Conservation (phyloP, 2,329 filamentous ascomycete genomes). For the Dactylellina cionopaga region DNA sequence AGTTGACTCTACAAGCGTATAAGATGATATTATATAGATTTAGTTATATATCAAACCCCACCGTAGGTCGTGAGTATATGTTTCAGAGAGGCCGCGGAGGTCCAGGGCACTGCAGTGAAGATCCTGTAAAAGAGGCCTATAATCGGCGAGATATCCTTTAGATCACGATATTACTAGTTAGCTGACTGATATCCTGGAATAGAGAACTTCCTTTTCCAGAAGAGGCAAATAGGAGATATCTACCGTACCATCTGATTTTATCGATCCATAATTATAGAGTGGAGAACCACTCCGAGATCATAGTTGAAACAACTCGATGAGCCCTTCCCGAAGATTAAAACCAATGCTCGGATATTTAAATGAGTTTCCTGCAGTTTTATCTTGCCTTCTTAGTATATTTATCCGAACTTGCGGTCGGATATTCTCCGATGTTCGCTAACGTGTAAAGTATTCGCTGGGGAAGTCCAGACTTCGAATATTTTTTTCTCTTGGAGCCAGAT, state of each 20-base stretch:
- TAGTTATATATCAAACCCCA: background rate
- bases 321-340: background rate
- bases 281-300: too few relatives aligned
- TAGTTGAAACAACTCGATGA: conserved; percentile 4
- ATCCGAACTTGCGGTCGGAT: conserved; percentile 11
- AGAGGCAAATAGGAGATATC: background rate
- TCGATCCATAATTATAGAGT: too few relatives aligned
- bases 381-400: conserved; percentile 9
- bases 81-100: background rate
- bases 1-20: background rate
- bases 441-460: background rate
- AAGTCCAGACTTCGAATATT: background rate
- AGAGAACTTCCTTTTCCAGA: too few relatives aligned
- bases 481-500: background rate
- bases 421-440: conserved; percentile 1
- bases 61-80: too few relatives aligned
- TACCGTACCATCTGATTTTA: too few relatives aligned
- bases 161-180: conserved; percentile 1
- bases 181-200: background rate
- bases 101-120: background rate
- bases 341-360: background rate
- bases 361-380: background rate
- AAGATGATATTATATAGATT: background rate
- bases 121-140: background rate
- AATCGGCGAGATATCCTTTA: conserved; percentile 4